A percentile compares a stretch with the other conserved stretches of the same genome.
Conservation (phyloP, 2,329 filamentous ascomycete genomes). For the Aspergillus pseudoviridinutans region DNA sequence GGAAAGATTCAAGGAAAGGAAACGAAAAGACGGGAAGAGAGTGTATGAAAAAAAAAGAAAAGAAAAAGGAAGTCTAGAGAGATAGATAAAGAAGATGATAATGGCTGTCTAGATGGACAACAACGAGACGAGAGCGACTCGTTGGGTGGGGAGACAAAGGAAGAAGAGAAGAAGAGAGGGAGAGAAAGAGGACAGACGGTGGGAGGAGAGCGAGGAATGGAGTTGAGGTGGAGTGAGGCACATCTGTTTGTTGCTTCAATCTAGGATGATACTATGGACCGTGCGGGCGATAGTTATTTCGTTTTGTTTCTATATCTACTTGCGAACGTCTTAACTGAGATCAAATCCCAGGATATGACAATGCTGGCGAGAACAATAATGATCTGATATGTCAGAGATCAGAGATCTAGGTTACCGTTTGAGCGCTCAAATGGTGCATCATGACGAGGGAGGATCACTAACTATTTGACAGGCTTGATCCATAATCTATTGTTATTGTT, state of each 20-base stretch:
- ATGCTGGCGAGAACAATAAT: not conserved
- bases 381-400: not conserved
- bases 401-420: not conserved
- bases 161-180: constrained; percentile 21
- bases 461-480: not conserved
- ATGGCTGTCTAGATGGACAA: constrained; percentile 11
- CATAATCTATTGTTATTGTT: not conserved
- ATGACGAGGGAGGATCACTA: not conserved
- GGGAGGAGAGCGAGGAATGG: not conserved
- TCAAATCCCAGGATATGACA: not conserved
- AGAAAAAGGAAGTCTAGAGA: constrained; percentile 14
- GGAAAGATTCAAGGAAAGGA: constrained; percentile 11
- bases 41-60: constrained; percentile 7
- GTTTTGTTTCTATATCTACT: not conserved
- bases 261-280: not conserved
- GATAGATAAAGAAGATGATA: constrained; percentile 14
- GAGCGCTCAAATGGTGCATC: not conserved
- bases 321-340: not conserved
- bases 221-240: not conserved
- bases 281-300: not conserved
- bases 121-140: constrained; percentile 36
- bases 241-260: not conserved
- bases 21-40: constrained; percentile 7
- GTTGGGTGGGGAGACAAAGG: constrained; percentile 33
- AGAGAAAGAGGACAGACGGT: constrained; percentile 14